Percentiles rank a stretch among this genome's conserved stretches.
Evolutionary conservation across 352 stramenopile genomes (phyloP).

Genomic region (Phytopythium montanum): DNA sequence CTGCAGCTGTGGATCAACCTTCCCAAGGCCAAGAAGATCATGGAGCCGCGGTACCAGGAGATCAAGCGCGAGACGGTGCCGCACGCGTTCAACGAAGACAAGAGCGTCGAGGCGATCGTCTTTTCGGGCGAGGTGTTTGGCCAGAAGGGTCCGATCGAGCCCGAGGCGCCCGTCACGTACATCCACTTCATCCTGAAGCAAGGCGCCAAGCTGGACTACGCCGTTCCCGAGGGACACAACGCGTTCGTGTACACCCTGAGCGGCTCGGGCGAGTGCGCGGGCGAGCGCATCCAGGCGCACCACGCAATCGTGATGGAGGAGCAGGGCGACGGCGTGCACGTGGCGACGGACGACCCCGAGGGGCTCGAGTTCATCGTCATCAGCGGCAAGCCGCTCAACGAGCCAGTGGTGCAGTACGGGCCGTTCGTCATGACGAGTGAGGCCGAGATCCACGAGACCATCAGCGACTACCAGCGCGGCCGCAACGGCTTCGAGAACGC

Average conservation of each 20-base stretch:
- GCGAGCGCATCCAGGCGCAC: conserved; percentile 26
- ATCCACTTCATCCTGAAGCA: conserved; percentile 42
- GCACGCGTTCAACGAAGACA: conserved; percentile 34
- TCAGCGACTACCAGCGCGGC: conserved; percentile 38
- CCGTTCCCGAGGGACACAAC: conserved; percentile 36
- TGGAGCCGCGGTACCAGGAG: conserved; percentile 50
- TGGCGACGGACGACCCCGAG: conserved; percentile 24
- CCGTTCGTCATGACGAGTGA: conserved; percentile 75
- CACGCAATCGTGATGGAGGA: conserved; percentile 51
- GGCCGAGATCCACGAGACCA: conserved; percentile 48
- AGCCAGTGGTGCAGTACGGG: conserved; percentile 60
- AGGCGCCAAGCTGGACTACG: conserved; percentile 32
- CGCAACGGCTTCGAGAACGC: conserved; percentile 74
- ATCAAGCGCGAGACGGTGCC: conserved; percentile 38
- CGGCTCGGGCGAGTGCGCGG: conserved; percentile 22
- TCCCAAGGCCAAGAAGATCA: conserved; percentile 28
- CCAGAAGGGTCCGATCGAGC: conserved; percentile 32
- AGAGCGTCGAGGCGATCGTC: conserved; percentile 42
- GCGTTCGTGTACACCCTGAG: conserved; percentile 36
- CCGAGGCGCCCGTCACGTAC: conserved; percentile 43
- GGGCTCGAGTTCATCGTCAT: conserved; percentile 53
- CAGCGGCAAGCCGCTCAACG: conserved; percentile 44
- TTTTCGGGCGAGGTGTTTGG: conserved; percentile 52
- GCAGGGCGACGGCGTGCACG: conserved; percentile 41
- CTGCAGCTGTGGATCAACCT: conserved; percentile 61